Percentiles rank a stretch among this genome's conserved stretches.
These are phyloP conservation scores for Linum trigynum DNA, from an alignment of 345 rosid genomes.

Conservation along the genomic window DNA sequence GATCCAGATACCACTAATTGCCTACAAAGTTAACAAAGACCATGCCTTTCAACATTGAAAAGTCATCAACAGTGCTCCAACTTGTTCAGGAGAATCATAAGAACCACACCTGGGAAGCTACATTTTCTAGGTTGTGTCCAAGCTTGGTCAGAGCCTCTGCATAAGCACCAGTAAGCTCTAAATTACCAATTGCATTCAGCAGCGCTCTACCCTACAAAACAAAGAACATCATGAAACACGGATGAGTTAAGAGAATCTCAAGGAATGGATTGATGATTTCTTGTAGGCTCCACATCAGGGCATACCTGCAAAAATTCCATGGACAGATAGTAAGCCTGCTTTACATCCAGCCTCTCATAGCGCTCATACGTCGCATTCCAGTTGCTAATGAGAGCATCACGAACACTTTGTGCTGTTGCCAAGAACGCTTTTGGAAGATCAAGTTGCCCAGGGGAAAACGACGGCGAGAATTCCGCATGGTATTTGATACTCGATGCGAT, in stretches of 20 bases:
- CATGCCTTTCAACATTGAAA: not conserved
- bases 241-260: not conserved
- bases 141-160: conserved; percentile 9
- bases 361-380: conserved; percentile 62
- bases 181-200: not conserved
- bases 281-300: conserved; percentile 1
- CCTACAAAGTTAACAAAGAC: not conserved
- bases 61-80: not conserved
- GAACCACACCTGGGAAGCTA: no score
- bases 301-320: conserved; percentile 79
- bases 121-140: not conserved
- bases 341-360: conserved; percentile 48
- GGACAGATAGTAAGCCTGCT: conserved; percentile 70
- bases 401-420: conserved; percentile 69
- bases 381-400: conserved; percentile 51
- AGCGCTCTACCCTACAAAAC: conserved; percentile 29
- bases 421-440: conserved; percentile 58
- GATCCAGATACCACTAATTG: not conserved
- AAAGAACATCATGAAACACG: conserved; percentile 7
- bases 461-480: conserved; percentile 65
- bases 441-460: conserved; percentile 54
- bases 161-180: not conserved
- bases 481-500: conserved; percentile 54
- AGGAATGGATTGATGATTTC: not conserved
- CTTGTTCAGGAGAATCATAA: not conserved